phyloP scores from a whole-genome alignment of 768 basidiomycete genomes.

The Leucosporidium creatinivorum region DNA sequence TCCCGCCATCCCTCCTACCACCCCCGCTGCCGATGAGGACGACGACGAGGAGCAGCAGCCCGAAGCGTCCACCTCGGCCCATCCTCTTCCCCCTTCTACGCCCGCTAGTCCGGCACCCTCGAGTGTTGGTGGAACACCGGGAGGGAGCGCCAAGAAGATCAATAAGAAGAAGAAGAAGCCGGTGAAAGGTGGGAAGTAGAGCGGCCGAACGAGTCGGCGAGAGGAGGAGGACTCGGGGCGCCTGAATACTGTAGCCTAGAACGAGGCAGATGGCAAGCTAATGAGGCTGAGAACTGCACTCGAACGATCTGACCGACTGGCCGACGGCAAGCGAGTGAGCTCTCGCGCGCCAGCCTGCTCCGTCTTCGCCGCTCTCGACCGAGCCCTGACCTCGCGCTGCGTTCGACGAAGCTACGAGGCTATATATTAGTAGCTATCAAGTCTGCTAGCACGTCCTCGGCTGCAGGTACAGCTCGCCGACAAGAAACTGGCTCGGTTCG shows the following conservation, averaged over 20 bases:
- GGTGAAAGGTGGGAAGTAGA: conserved; percentile 20
- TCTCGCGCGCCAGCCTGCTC: no score
- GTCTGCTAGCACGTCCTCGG: no score
- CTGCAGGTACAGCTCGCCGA: no score
- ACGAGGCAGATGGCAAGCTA: no score
- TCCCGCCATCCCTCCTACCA: not conserved
- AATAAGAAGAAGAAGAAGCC: conserved; percentile 27
- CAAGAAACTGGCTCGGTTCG: no score
- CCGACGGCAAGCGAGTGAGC: no score
- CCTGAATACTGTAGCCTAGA: not conserved
- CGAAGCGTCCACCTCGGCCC: not conserved
- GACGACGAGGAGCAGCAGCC: not conserved
- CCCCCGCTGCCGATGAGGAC: not conserved
- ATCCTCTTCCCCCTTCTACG: not conserved
- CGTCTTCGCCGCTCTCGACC: no score
- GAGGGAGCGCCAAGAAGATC: conserved; percentile 15
- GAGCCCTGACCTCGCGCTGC: no score
- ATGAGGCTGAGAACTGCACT: no score
- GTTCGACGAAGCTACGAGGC: no score
- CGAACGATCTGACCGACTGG: no score
- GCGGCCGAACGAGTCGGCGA: not conserved
- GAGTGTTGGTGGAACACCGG: not conserved
- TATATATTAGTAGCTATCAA: no score
- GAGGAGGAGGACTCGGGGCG: not conserved
- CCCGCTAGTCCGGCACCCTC: not conserved